phyloP scores from a whole-genome alignment of 208 protist species.

The Leishmania mexicana region DNA sequence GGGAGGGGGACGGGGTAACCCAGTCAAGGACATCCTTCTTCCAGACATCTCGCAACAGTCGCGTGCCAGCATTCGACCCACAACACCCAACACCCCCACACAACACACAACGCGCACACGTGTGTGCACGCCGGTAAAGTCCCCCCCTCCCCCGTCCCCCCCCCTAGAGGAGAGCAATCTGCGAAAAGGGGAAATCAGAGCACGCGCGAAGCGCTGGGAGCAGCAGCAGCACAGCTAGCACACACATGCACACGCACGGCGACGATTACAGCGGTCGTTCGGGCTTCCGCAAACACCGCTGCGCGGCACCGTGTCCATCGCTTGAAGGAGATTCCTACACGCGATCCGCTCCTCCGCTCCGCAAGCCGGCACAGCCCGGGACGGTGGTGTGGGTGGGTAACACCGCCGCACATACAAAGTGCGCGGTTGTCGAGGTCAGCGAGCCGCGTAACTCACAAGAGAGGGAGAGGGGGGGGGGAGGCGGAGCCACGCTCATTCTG shows the following conservation, averaged over 20 bases:
- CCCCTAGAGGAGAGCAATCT: too few species aligned
- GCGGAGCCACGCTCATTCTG: not conserved
- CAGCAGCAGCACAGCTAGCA: not conserved
- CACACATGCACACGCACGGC: not conserved
- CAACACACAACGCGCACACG: not conserved
- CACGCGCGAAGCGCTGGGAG: not conserved
- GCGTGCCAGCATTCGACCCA: too few species aligned
- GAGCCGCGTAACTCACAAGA: not conserved
- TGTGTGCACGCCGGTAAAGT: not conserved
- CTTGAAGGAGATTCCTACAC: not conserved
- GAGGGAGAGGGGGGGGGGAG: not conserved
- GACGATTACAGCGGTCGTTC: not conserved
- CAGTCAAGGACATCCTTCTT: too few species aligned
- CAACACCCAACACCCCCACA: too few species aligned
- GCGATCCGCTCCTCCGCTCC: slow-evolving; percentile 6
- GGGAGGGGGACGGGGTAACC: too few species aligned
- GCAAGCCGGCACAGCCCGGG: not conserved
- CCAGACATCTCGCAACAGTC: too few species aligned
- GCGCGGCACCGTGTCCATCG: not conserved
- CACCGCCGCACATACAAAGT: too few species aligned
- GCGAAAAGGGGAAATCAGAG: too few species aligned
- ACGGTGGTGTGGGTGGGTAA: not conserved
- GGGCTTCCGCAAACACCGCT: not conserved
- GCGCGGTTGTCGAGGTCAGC: not conserved
- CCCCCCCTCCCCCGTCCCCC: not conserved